Base-by-base conservation (phyloP, 257 asterid genomes). In the Salvia hispanica region DNA sequence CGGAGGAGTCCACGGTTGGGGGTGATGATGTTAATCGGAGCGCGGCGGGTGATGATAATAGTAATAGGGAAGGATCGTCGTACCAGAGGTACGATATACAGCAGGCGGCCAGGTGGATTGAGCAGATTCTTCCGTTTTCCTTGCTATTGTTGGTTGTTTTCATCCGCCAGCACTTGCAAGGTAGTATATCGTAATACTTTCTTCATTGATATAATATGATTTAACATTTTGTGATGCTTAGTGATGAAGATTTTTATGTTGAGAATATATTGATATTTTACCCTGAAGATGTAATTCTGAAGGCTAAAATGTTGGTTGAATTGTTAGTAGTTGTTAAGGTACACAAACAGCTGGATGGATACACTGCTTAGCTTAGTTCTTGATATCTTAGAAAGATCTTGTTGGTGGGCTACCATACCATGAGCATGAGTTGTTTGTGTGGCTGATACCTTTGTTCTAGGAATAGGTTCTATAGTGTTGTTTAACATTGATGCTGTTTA, bases 161-260 rank as follows among this genome's bases (percentile, higher is more conserved):
- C 74, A 88, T 94, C 67, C 85, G 96, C 72, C 95, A 91, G 81
- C 97, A 94, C 80, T 86, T 91, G 83, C 96, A 84, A 85, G 97
- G 99, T 94, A n/a, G n/a, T n/a, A n/a, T n/a, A n/a, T n/a, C n/a
- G n/a, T n/a, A n/a, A n/a, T n/a, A n/a, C n/a, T n/a, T n/a, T n/a
- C n/a, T n/a, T n/a, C n/a, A n/a, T n/a, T n/a, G n/a, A n/a, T n/a
- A n/a, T n/a, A n/a, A n/a, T n/a, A n/a, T n/a, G n/a, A n/a, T n/a
- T n/a, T n/a, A n/a, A n/a, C n/a, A n/a, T n/a, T n/a, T 15, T 66
- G 21, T 48, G 63, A 58, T 58, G 62, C 48, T 51, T 31, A 3
- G 42, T 52, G 13, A 31, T 21, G 16, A 43, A 62, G 54, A 18
- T 21, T 21, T 12, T 28, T 50, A 14, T 64, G 56, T 52, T 50